Conservation (phyloP, 495 filamentous ascomycete genomes). For the Penicillium maclennaniae region DNA sequence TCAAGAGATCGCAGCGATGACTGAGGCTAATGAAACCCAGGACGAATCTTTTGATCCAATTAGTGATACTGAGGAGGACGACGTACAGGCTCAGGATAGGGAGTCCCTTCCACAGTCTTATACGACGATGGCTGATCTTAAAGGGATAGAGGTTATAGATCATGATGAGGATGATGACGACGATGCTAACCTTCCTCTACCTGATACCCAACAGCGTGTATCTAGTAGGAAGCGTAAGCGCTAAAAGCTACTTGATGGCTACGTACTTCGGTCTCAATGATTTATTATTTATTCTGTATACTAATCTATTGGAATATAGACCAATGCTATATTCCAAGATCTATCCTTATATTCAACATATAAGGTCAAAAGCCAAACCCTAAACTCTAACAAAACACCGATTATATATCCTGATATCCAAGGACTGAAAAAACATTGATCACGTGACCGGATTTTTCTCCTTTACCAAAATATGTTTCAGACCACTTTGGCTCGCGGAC, state of each 20-base stretch:
- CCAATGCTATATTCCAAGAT: too few relatives aligned
- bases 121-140: neutral
- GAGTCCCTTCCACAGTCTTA: neutral
- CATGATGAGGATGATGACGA: constrained; percentile 1
- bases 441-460: too few relatives aligned
- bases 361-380: too few relatives aligned
- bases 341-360: too few relatives aligned
- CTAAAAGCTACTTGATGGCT: constrained; percentile 7
- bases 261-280: constrained; percentile 7
- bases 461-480: too few relatives aligned
- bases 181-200: neutral
- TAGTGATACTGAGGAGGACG: too few relatives aligned
- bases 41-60: neutral
- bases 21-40: neutral
- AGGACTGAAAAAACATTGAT: too few relatives aligned
- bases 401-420: too few relatives aligned
- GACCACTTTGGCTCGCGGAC: too few relatives aligned
- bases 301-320: too few relatives aligned
- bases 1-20: neutral
- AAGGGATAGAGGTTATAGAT: constrained; percentile 1
- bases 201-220: constrained; percentile 4
- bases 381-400: too few relatives aligned
- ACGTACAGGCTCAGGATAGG: too few relatives aligned
- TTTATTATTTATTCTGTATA: neutral
- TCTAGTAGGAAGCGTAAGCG: constrained; percentile 9